Evolutionary conservation across 805 yeast species (phyloP).

Genomic region (Yamadazyma insecticola): DNA sequence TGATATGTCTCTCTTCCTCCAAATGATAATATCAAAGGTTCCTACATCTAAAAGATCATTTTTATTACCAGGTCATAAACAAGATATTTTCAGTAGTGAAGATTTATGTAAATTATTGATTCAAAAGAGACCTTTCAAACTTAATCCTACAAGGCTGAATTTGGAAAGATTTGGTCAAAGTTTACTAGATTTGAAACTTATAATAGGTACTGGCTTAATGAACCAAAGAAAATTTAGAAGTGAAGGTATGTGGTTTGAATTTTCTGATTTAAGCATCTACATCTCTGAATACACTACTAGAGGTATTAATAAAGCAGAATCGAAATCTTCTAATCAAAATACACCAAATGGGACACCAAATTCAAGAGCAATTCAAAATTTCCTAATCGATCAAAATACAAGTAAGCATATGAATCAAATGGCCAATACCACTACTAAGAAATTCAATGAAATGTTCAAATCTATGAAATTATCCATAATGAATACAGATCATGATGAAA

Average conservation of each 20-base stretch:
- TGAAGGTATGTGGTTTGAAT: conserved; percentile 42
- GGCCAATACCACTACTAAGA: conserved; percentile 23
- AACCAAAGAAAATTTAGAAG: conserved; percentile 32
- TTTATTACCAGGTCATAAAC: conserved; percentile 36
- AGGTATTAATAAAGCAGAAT: not conserved
- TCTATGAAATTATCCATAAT: conserved; percentile 26
- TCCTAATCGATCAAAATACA: conserved; percentile 6
- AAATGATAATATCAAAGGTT: conserved; percentile 17
- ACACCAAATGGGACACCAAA: conserved; percentile 2
- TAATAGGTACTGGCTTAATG: conserved; percentile 28
- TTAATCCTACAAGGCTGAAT: conserved; percentile 32
- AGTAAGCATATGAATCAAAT: conserved; percentile 16
- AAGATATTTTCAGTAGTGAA: conserved; percentile 37
- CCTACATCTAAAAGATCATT: conserved; percentile 27
- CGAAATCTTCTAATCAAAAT: not conserved
- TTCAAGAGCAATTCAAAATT: conserved; percentile 1
- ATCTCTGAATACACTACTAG: conserved; percentile 10
- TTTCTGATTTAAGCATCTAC: conserved; percentile 30
- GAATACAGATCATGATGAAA: conserved; percentile 25
- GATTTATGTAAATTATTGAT: conserved; percentile 23
- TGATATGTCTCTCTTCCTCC: conserved; percentile 20
- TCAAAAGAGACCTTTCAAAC: conserved; percentile 22
- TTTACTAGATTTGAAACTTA: conserved; percentile 29
- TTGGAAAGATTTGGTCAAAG: conserved; percentile 39
- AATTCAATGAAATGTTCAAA: conserved; percentile 28